Conservation (phyloP, 2,329 filamentous ascomycete genomes). For the Cryphonectria parasitica region DNA sequence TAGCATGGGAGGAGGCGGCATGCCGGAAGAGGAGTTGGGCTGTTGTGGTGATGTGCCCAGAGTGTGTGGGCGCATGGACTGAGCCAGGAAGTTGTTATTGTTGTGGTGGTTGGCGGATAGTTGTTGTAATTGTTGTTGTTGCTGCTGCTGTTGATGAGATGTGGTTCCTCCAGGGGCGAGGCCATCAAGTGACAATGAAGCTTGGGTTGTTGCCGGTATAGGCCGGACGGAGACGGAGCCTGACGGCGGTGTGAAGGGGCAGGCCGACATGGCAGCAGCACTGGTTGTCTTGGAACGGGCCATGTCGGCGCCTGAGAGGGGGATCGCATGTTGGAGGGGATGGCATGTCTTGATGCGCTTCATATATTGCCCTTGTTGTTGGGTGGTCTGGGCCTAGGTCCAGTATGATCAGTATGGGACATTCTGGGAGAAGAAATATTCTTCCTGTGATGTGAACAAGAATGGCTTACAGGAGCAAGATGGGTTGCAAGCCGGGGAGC, state of each 20-base stretch:
- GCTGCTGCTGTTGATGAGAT: constrained; percentile 22
- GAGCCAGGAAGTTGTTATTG: constrained; percentile 22
- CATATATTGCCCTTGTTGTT: constrained; percentile 28
- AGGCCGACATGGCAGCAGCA: constrained; percentile 40
- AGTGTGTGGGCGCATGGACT: constrained; percentile 15
- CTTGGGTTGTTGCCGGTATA: constrained; percentile 33
- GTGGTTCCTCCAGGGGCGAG: constrained; percentile 29
- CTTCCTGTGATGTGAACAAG: background rate
- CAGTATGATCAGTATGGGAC: constrained; percentile 5
- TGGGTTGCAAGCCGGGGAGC: constrained; percentile 18
- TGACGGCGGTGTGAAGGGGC: constrained; percentile 41
- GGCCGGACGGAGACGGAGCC: constrained; percentile 41
- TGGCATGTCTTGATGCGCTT: constrained; percentile 39
- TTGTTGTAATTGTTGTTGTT: constrained; percentile 11
- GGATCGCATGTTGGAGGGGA: constrained; percentile 33
- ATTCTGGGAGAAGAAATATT: constrained; percentile 12
- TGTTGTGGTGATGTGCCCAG: constrained; percentile 11
- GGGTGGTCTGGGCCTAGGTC: constrained; percentile 20
- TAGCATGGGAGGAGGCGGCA: constrained; percentile 19
- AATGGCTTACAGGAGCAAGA: constrained; percentile 19
- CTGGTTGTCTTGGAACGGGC: constrained; percentile 48
- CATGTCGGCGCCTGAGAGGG: constrained; percentile 44
- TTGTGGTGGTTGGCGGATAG: constrained; percentile 27
- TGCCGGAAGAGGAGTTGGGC: background rate
- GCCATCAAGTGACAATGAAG: constrained; percentile 22